Evolutionary conservation across 192 early-diverging fungal genomes (phyloP).

Genomic region (Backusella mclennaniae): DNA sequence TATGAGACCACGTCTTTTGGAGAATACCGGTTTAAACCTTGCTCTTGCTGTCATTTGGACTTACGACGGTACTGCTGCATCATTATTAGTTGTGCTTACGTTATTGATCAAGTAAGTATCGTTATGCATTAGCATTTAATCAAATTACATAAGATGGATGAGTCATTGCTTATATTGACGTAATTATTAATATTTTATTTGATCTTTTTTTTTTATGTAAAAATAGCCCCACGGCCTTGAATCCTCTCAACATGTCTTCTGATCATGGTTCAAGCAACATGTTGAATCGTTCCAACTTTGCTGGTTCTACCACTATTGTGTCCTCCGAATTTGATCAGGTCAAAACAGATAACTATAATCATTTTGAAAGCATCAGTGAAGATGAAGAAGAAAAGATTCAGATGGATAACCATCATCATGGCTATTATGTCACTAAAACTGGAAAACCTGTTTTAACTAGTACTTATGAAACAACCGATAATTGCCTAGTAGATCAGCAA

Average conservation of each 20-base stretch:
- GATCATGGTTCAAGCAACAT: neutral
- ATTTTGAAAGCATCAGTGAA: neutral
- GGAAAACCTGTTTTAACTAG: neutral
- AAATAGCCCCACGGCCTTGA: neutral
- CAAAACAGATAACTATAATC: neutral
- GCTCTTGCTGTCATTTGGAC: slow-evolving; percentile 1
- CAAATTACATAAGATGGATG: neutral
- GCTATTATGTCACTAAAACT: neutral
- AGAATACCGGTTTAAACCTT: neutral
- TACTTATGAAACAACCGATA: neutral
- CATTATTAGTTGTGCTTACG: neutral
- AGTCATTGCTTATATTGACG: neutral
- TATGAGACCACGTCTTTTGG: neutral
- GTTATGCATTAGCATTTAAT: neutral
- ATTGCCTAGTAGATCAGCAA: neutral
- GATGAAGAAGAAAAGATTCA: neutral
- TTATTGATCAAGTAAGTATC: slow-evolving; percentile 1
- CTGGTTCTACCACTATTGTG: neutral
- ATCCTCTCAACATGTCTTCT: neutral
- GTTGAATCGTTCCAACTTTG: neutral
- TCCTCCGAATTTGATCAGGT: neutral
- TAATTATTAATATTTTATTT: neutral
- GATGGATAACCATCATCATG: neutral
- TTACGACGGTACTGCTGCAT: neutral
- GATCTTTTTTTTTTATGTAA: neutral